A percentile compares a stretch with the other conserved stretches of the same genome.
phyloP scores from a whole-genome alignment of 768 basidiomycete genomes.

The Lyophyllum semitale region DNA sequence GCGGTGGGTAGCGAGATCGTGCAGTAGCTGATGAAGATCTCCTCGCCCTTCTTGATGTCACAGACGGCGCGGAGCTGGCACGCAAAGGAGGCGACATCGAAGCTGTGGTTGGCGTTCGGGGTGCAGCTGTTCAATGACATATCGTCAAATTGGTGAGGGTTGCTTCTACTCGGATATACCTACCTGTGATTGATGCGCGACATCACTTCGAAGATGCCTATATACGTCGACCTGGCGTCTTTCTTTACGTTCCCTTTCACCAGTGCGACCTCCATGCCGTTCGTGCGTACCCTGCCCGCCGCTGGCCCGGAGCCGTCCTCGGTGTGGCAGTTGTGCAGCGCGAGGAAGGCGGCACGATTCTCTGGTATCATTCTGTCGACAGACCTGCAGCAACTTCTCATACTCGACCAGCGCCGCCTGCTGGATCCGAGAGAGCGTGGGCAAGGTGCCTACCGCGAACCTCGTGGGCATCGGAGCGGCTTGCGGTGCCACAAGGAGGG shows the following conservation, averaged over 20 bases:
- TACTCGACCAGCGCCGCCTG: constrained; percentile 11
- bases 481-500: no score
- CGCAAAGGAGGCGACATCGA: background rate
- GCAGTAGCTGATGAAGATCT: background rate
- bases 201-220: background rate
- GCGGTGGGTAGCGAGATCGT: background rate
- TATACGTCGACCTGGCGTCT: no score
- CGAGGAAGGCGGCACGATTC: constrained; percentile 21
- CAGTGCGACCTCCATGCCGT: no score
- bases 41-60: constrained; percentile 4
- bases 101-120: background rate
- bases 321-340: no score
- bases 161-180: background rate
- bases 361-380: constrained; percentile 23
- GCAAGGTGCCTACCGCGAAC: background rate
- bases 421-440: background rate
- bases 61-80: background rate
- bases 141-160: background rate
- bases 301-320: no score
- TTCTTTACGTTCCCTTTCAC: no score
- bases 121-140: constrained; percentile 1
- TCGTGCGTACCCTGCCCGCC: no score
- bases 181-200: constrained; percentile 5
- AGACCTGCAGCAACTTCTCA: constrained; percentile 14
- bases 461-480: background rate